These are phyloP conservation scores for Cryoendolithus antarcticus DNA, from an alignment of 2,329 filamentous ascomycete species.

Conservation along the genomic window DNA sequence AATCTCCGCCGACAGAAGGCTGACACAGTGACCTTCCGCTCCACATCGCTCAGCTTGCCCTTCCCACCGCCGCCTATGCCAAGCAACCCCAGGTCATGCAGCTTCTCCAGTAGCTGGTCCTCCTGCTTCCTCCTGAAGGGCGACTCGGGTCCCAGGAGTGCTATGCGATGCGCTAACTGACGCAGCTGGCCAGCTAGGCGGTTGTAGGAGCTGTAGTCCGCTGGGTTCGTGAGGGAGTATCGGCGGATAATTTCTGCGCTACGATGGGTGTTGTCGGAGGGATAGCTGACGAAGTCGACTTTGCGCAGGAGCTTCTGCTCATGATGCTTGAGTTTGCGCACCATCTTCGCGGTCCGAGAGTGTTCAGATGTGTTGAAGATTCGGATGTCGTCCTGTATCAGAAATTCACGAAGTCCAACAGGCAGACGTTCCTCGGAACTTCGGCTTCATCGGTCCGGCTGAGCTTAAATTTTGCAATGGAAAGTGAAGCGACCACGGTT, in stretches of 20 bases:
- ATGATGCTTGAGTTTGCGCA: slow-evolving; percentile 90
- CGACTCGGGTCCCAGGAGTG: slow-evolving; percentile 67
- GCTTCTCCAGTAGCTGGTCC: slow-evolving; percentile 74
- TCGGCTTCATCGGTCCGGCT: no score
- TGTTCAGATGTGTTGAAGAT: no score
- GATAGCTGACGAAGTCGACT: slow-evolving; percentile 79
- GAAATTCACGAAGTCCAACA: no score
- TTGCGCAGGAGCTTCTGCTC: slow-evolving; percentile 88
- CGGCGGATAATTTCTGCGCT: slow-evolving; percentile 67
- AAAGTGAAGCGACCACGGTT: no score
- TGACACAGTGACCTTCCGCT: slow-evolving; percentile 77
- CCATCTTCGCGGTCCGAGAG: slow-evolving; percentile 46
- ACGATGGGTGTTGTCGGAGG: slow-evolving; percentile 75
- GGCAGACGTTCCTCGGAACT: no score
- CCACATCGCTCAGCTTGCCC: slow-evolving; percentile 56
- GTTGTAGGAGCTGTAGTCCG: slow-evolving; percentile 58
- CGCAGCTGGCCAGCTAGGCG: slow-evolving; percentile 52
- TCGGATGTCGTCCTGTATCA: no score
- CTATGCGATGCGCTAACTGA: slow-evolving; percentile 78
- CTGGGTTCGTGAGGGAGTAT: slow-evolving; percentile 82
- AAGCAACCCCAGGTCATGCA: slow-evolving; percentile 84
- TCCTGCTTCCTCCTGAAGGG: slow-evolving; percentile 73
- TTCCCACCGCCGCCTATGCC: slow-evolving; percentile 51
- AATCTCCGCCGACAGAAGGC: slow-evolving; percentile 75
- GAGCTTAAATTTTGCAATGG: no score